phyloP scores from a whole-genome alignment of 768 basidiomycete genomes.

The Lactifluus subvellereus region DNA sequence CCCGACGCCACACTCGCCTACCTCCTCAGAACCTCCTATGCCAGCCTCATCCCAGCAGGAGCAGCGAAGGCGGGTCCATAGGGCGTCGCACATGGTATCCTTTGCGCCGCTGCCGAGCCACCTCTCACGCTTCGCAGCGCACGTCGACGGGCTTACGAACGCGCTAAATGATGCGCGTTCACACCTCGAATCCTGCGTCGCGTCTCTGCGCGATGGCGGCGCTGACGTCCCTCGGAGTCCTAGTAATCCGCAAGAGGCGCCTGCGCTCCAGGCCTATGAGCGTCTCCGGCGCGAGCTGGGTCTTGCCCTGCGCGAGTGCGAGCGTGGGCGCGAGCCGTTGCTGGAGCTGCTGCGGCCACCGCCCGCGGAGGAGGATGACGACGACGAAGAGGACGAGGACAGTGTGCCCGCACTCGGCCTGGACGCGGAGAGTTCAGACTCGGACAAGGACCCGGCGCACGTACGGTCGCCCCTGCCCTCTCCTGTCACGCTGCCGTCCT shows the following conservation, averaged over 20 bases:
- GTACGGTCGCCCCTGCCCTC: conserved; percentile 25
- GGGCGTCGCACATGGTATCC: conserved; percentile 33
- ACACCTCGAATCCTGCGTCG: conserved; percentile 58
- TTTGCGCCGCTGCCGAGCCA: conserved; percentile 75
- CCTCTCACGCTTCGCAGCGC: conserved; percentile 62
- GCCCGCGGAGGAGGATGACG: conserved; percentile 39
- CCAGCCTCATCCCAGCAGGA: neutral
- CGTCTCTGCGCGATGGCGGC: conserved; percentile 42
- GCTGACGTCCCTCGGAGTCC: neutral
- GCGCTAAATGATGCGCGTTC: conserved; percentile 69
- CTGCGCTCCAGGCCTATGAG: conserved; percentile 67
- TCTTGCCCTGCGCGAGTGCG: conserved; percentile 72
- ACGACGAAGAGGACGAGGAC: conserved; percentile 41
- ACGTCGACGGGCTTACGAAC: conserved; percentile 62
- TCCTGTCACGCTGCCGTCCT: neutral
- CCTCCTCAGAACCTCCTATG: neutral
- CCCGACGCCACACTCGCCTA: conserved; percentile 12
- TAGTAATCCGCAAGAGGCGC: conserved; percentile 25
- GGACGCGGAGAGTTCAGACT: conserved; percentile 50
- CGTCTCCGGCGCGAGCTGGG: conserved; percentile 71
- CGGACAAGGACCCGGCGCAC: conserved; percentile 40
- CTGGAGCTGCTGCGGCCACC: conserved; percentile 51
- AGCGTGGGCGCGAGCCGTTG: conserved; percentile 65
- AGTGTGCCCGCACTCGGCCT: conserved; percentile 43
- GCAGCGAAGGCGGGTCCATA: neutral